A percentile compares a stretch with the other conserved stretches of the same genome.
These are phyloP conservation scores for Nothophytophthora sp. DNA, from an alignment of 352 stramenopile species.

Conservation along the genomic window DNA sequence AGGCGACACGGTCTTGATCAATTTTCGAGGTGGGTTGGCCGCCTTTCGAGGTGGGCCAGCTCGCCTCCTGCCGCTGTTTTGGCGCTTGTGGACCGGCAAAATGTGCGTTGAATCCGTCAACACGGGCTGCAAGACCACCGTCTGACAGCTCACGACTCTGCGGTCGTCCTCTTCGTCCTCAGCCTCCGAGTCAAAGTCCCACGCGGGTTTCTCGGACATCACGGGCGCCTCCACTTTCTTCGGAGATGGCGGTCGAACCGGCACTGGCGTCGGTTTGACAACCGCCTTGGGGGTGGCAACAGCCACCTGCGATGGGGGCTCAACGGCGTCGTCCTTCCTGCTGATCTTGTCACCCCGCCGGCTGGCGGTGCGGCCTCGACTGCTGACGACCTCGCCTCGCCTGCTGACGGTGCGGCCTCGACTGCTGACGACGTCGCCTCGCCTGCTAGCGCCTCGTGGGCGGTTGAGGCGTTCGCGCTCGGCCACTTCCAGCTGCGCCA, in stretches of 20 bases:
- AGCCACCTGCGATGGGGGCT: slow-evolving; percentile 5
- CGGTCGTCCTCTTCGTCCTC: slow-evolving; percentile 17
- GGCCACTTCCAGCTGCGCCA: slow-evolving; percentile 28
- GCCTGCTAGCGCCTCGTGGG: slow-evolving; percentile 7
- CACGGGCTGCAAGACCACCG: slow-evolving; percentile 2
- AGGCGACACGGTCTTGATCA: too few species aligned
- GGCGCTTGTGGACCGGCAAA: too few species aligned
- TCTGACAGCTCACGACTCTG: slow-evolving; percentile 4
- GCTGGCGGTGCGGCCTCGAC: slow-evolving; percentile 4
- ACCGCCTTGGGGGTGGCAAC: slow-evolving; percentile 1
- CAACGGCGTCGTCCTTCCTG: slow-evolving; percentile 3
- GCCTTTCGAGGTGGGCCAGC: too few species aligned
- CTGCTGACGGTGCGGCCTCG: background rate
- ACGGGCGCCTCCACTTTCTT: slow-evolving; percentile 14
- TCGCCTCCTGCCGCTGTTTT: too few species aligned
- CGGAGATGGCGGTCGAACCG: slow-evolving; percentile 6
- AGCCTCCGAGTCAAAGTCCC: slow-evolving; percentile 16
- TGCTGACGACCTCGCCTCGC: slow-evolving; percentile 21
- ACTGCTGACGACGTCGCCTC: background rate
- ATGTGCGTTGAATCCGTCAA: too few species aligned
- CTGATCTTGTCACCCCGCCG: slow-evolving; percentile 7
- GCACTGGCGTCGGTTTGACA: slow-evolving; percentile 3
- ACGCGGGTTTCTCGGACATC: slow-evolving; percentile 9
- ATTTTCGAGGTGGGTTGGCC: too few species aligned
- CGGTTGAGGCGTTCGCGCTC: slow-evolving; percentile 11